Conservation (phyloP, 2,329 filamentous ascomycete genomes). For the Samsoniella hepiali region DNA sequence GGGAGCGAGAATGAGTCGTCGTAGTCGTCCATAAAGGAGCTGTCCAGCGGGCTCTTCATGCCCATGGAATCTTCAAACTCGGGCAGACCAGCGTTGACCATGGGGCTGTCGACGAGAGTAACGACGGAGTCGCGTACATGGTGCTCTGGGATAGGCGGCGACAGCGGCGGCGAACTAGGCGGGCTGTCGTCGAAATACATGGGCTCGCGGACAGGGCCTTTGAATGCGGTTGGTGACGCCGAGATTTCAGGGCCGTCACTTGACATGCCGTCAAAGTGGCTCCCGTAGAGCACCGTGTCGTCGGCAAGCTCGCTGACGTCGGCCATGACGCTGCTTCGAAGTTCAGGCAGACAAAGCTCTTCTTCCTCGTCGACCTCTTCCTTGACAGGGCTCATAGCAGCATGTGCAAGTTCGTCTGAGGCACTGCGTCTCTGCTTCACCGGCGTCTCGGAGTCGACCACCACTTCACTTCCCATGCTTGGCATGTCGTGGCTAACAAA, state of each 20-base stretch:
- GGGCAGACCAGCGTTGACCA: constrained; percentile 37
- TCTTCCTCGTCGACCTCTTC: constrained; percentile 29
- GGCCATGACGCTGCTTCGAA: constrained; percentile 30
- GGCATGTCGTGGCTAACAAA: neutral
- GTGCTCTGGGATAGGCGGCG: constrained; percentile 17
- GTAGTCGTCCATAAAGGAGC: constrained; percentile 46
- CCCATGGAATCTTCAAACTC: constrained; percentile 38
- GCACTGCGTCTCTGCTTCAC: constrained; percentile 5
- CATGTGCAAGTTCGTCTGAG: constrained; percentile 16
- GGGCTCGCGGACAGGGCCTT: constrained; percentile 30
- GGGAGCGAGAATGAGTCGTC: constrained; percentile 39
- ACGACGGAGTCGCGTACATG: constrained; percentile 31
- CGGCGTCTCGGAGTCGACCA: constrained; percentile 7
- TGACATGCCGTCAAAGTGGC: constrained; percentile 38
- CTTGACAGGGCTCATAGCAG: constrained; percentile 20
- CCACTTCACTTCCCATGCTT: neutral
- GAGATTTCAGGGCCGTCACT: constrained; percentile 45
- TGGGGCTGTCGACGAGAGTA: constrained; percentile 45
- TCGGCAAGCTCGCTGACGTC: constrained; percentile 33
- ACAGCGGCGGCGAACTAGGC: constrained; percentile 46
- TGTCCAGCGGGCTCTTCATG: constrained; percentile 41
- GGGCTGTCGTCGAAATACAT: constrained; percentile 42
- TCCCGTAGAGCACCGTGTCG: constrained; percentile 41
- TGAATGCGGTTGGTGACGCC: constrained; percentile 37
- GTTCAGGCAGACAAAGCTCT: constrained; percentile 36